Base-by-base conservation (phyloP, 371 early-diverging fungal genomes). In the Lichtheimia corymbifera region DNA sequence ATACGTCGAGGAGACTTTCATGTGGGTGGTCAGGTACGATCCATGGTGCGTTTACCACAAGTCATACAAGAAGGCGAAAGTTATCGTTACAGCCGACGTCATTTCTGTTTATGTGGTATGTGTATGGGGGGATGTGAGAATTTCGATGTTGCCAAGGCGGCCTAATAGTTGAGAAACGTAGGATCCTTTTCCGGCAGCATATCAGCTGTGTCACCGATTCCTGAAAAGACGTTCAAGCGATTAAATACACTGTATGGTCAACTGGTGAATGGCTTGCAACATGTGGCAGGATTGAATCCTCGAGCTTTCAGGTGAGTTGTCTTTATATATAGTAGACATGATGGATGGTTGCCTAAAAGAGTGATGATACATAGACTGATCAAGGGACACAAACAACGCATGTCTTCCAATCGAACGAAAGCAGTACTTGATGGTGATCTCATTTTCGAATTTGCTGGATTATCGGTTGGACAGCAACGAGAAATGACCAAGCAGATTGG, bases 271-370 rank as follows among this genome's bases (percentile, higher is more conserved):
- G 83, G 86, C 20, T 56, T 93, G 0, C 91, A 88, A 56, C 95
- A 93, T 60, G 74, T 86, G 24, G 96, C 94, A 6, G 97, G 96
- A 11, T 71, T 99, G 40, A 97, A 99, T 67, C 97, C 99, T 2
- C 83, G 94, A 53, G 95, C 94, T 7, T 96, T 74, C 68, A 75
- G 93, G 70, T 75, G 78, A 25, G 67, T 62, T 43, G 65, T 43
- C 51, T 59, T 63, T 45, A 62, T 35, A 35, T 35, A 35, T 35
- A 35, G 35, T 11, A 6, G 11, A 35, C 11, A 9, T 35, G 35
- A 35, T 35, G 35, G 35, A 35, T 35, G 35, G 35, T 35, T 35
- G 9, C 35, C 35, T 35, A 35, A 35, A 35, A 35, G 9, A 35
- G 35, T 61, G 20, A n/a, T 44, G 11, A 6, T 63, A 51, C 44